Conservation (phyloP, 2,329 filamentous ascomycete species). For the Thielaviopsis populi region DNA sequence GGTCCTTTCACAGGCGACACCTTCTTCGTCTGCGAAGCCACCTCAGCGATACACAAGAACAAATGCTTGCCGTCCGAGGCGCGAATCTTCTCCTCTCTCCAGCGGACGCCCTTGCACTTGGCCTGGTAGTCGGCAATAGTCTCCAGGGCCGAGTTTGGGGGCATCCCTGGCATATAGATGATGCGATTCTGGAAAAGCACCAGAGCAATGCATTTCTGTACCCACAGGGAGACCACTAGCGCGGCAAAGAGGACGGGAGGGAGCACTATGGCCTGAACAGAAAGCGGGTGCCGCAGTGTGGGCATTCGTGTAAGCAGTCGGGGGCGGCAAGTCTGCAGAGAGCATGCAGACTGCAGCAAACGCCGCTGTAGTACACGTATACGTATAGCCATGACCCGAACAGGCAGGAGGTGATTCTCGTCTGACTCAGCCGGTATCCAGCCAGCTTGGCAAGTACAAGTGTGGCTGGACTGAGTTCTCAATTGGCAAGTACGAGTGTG, state of each 20-base stretch:
- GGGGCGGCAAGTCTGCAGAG: no score
- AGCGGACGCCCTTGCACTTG: conserved; percentile 46
- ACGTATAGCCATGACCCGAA: background rate
- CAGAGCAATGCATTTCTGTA: conserved; percentile 57
- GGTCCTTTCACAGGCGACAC: background rate
- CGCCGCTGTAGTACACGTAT: background rate
- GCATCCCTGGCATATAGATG: conserved; percentile 65
- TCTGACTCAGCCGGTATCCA: background rate
- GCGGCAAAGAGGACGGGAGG: conserved; percentile 53
- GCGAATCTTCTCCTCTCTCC: conserved; percentile 47
- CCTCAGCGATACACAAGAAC: conserved; percentile 40
- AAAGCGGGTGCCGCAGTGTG: background rate
- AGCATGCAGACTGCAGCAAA: background rate
- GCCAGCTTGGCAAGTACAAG: background rate
- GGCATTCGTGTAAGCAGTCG: no score
- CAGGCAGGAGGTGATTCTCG: no score
- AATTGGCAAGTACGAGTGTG: no score
- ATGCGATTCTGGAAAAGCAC: conserved; percentile 67
- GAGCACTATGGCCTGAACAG: conserved; percentile 31
- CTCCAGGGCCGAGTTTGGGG: conserved; percentile 54
- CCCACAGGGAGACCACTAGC: conserved; percentile 49
- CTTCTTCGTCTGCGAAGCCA: conserved; percentile 20
- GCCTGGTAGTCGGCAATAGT: conserved; percentile 47
- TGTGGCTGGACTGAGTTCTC: background rate
- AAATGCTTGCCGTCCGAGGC: conserved; percentile 52